These are phyloP conservation scores for Eucalyptus coolabah DNA, from an alignment of 345 rosid species.

Conservation along the genomic window DNA sequence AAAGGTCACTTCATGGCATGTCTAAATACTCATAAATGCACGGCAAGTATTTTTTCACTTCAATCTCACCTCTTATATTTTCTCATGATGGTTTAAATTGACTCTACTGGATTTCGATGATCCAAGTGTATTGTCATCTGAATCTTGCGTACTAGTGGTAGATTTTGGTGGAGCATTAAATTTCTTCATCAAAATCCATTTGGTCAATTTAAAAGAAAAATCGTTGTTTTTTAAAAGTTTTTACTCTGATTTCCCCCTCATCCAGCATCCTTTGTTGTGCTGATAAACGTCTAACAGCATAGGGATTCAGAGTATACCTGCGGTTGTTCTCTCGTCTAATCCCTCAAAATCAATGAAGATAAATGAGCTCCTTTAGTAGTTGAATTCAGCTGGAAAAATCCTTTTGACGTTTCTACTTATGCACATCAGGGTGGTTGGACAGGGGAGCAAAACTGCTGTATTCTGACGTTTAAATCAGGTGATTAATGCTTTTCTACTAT, in stretches of 20 bases:
- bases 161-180: background rate
- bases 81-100: background rate
- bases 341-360: background rate
- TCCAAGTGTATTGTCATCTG: background rate
- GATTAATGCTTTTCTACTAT: background rate
- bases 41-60: background rate
- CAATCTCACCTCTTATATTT: background rate
- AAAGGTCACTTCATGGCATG: background rate
- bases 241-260: background rate
- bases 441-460: slow-evolving; percentile 39
- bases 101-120: background rate
- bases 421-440: slow-evolving; percentile 81
- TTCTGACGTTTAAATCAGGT: slow-evolving; percentile 66
- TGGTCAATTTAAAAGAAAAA: fast-evolving
- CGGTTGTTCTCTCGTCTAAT: background rate
- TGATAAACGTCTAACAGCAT: background rate
- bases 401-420: background rate
- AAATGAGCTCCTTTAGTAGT: background rate
- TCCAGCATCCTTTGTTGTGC: background rate
- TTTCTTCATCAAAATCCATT: background rate
- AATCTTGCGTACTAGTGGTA: background rate
- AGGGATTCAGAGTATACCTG: background rate
- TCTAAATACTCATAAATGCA: background rate
- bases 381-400: background rate
- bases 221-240: background rate